Conservation (phyloP, 2,329 filamentous ascomycete genomes). For the Ambrosiella cleistominuta region DNA sequence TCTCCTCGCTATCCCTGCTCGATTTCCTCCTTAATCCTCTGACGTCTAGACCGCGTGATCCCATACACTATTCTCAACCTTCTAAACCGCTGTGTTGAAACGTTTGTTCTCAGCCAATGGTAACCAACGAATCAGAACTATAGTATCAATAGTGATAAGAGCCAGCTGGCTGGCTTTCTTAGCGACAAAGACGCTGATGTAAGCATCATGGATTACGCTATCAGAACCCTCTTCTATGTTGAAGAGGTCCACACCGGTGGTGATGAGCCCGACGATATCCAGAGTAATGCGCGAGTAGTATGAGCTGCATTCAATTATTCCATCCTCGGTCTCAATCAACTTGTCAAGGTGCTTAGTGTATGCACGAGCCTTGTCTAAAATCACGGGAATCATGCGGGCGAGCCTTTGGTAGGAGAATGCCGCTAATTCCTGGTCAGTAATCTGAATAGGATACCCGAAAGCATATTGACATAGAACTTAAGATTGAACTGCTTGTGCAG, state of each 20-base stretch:
- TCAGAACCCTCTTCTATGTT: constrained; percentile 16
- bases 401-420: constrained; percentile 20
- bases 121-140: constrained; percentile 22
- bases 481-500: constrained; percentile 21
- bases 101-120: constrained; percentile 22
- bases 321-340: constrained; percentile 13
- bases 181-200: constrained; percentile 17
- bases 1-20: constrained; percentile 5
- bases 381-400: constrained; percentile 20
- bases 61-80: constrained; percentile 17
- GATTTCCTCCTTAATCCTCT: constrained; percentile 10
- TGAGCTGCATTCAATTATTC: constrained; percentile 14
- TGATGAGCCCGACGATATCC: constrained; percentile 22
- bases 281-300: constrained; percentile 19
- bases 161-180: constrained; percentile 14
- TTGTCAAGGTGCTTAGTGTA: constrained; percentile 16
- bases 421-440: constrained; percentile 11
- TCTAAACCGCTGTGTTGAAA: constrained; percentile 20
- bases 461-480: background rate
- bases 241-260: constrained; percentile 20
- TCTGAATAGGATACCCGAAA: background rate
- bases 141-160: constrained; percentile 18
- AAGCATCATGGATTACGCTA: constrained; percentile 17
- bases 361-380: constrained; percentile 21
- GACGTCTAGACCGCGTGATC: constrained; percentile 12